Base-by-base conservation (phyloP, 2,329 filamentous ascomycete species). In the Cordyceps militaris region DNA sequence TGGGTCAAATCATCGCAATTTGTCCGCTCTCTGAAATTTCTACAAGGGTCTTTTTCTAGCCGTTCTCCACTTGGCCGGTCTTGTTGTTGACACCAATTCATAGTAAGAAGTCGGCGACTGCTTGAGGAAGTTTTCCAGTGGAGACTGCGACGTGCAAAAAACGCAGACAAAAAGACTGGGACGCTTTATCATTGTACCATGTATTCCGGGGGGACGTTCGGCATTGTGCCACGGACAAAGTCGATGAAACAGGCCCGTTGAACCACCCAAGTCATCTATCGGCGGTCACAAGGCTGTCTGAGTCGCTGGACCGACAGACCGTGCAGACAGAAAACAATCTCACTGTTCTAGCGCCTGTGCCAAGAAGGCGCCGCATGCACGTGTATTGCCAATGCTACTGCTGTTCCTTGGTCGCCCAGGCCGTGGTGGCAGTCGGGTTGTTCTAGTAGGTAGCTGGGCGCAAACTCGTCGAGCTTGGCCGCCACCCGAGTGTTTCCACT, bases 171-270 rank as follows among this genome's bases (percentile, higher is more conserved):
- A 24, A 46, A 32, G 10, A 32, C 23, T 48, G 28, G 46, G 23
- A 48, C 49, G 48, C 23, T 13, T 23, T 3, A 9, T 19, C 24
- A 38, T 38, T 19, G 19, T 40, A 11, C 34, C n/a, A n/a, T 14
- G 9, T 43, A 6, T 43, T 6, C 38, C 9, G 50, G 38, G 50
- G 36, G n/a, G n/a, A n/a, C 50, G 11, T 30, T 53, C 24, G 24
- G 50, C 13, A 6, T 32, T 43, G 36, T 53, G n/a, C 50, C 50
- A 53, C 34, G 51, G 51, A 54, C 26, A 44, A 36, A n/a, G n/a
- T n/a, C n/a, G n/a, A n/a, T n/a, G n/a, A n/a, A n/a, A n/a, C n/a
- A n/a, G n/a, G n/a, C n/a, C n/a, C n/a, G n/a, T 24, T 10, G 28
- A 52, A 42, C 34, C 8, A 11, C 28, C 5, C 8, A 36, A 36